A percentile compares a stretch with the other conserved stretches of the same genome.
Evolutionary conservation across 2,329 filamentous ascomycete genomes (phyloP).

Genomic region (Fusarium decemcellulare): DNA sequence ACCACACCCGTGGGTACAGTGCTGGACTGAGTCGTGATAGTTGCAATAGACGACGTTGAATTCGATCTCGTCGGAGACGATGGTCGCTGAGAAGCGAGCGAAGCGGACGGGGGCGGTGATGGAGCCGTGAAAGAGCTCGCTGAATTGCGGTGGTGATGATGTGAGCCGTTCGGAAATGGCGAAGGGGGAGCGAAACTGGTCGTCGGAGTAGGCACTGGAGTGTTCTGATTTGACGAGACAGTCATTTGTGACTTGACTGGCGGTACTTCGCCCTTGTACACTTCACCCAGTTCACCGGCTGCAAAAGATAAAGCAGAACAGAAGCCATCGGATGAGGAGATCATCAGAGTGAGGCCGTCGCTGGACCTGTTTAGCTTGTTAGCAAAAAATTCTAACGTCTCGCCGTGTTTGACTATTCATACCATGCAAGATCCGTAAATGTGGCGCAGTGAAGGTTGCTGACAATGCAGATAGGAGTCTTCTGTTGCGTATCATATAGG

Average conservation of each 20-base stretch:
- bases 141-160: constrained; percentile 71
- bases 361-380: constrained; percentile 58
- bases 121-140: constrained; percentile 70
- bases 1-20: constrained; percentile 67
- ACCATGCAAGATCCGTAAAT: constrained; percentile 97
- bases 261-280: constrained; percentile 79
- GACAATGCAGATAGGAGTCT: constrained; percentile 92
- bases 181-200: constrained; percentile 73
- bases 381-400: constrained; percentile 43
- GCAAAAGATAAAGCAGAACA: constrained; percentile 92
- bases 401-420: constrained; percentile 53
- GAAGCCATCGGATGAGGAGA: constrained; percentile 98
- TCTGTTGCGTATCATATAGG: constrained; percentile 97
- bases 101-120: constrained; percentile 68
- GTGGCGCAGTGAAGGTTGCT: constrained; percentile 98
- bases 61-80: constrained; percentile 88
- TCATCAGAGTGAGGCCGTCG: constrained; percentile 75
- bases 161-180: constrained; percentile 64
- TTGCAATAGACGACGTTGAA: constrained; percentile 84
- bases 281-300: constrained; percentile 86
- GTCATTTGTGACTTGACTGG: constrained; percentile 61
- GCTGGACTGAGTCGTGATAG: constrained; percentile 77
- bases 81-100: constrained; percentile 75
- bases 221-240: constrained; percentile 72
- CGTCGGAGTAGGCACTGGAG: constrained; percentile 80